Evolutionary conservation across 345 rosid genomes (phyloP).

Genomic region (Camelina sativa): DNA sequence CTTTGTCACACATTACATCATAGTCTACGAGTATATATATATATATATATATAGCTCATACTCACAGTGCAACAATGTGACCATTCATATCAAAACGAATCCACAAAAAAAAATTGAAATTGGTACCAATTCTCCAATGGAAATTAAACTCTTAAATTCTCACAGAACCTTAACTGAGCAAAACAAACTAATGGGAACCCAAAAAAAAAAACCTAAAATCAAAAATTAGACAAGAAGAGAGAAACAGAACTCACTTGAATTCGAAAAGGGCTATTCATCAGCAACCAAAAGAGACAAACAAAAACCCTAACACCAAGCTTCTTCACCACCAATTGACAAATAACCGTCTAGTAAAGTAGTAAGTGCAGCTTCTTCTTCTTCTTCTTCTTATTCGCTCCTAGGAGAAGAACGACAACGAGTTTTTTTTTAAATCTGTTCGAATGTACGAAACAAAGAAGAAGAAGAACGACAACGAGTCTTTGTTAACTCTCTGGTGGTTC

Average conservation of each 20-base stretch:
- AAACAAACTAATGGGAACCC: neutral
- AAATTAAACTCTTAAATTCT: neutral
- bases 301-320: slow-evolving; percentile 19
- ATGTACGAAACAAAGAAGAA: slow-evolving; percentile 6
- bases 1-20: neutral
- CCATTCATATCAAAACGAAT: slow-evolving; percentile 5
- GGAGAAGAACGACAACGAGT: too few relatives aligned
- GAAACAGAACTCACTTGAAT: slow-evolving; percentile 20
- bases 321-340: neutral
- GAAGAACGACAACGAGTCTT: slow-evolving; percentile 6
- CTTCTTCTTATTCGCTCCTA: too few relatives aligned
- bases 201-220: neutral
- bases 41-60: neutral
- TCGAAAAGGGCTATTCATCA: slow-evolving; percentile 2
- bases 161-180: neutral
- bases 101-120: neutral
- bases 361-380: neutral
- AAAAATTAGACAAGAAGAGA: neutral
- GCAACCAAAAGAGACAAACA: neutral
- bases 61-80: neutral
- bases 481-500: slow-evolving; percentile 13
- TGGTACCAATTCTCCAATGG: neutral
- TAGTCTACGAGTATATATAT: neutral
- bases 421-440: neutral
- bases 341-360: too few relatives aligned